Evolutionary conservation across 1,139 yeast genomes (phyloP), one percentile per base, ranked within the genome.

Genomic region (Yamadazyma atlantica): DNA sequence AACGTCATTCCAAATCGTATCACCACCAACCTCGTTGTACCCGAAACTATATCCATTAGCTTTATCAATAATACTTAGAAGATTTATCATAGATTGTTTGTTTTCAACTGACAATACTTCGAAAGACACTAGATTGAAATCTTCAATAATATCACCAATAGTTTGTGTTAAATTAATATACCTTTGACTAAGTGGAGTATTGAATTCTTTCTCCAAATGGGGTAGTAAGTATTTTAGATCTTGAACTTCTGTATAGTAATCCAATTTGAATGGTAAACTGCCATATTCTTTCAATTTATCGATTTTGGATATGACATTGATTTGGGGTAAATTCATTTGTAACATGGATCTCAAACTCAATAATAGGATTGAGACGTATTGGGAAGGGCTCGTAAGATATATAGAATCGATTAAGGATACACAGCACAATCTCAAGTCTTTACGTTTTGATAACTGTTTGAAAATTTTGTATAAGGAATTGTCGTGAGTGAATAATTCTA

Each of bases 1-100:
- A 0, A 97, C 96, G 50, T 90, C 96, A 12, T 90, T 85, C 98
- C 98, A 94, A 3, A 92, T 81, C 0, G 94, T 78, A 57, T 94
- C 99, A 13, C 97, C 97, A 3, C 97, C 96, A 11, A 90, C 73
- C 50, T 94, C 99, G 24, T 89, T 85, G 2, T 89, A 67, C 0
- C 99, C 99, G 66, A 87, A 89, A 49, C 86, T 75, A 57, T 94
- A 94, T 0, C 99, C 99, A 49, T 83, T 86, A 2, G 97, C 94
- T 55, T 85, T 88, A 56, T 94, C 99, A 11, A 94, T 78, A 1
- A 79, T 69, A 12, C 85, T 74, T 38, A 92, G 70, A 26, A 94
- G 60, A 38, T 82, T 75, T 26, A 92, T 89, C 98, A 94, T 92
- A 25, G 94, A 81, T 46, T 82, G 80, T 55, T 90, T 90, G 58